A percentile compares a stretch with the other conserved stretches of the same genome.
phyloP scores from a whole-genome alignment of 345 rosid species.

The Corymbia maculata region DNA sequence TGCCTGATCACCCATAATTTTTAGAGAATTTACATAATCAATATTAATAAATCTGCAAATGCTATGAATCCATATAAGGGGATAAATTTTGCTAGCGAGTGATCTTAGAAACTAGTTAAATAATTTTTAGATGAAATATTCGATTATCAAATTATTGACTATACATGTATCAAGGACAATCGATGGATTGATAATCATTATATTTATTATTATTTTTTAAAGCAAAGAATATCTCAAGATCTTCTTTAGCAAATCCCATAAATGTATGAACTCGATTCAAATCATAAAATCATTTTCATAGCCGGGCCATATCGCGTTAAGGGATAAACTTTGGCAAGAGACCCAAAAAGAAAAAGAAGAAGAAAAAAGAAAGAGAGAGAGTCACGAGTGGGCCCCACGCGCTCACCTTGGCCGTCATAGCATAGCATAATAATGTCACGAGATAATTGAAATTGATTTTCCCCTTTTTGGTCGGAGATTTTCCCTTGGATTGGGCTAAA shows the following conservation, averaged over 20 bases:
- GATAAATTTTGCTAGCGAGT: not conserved
- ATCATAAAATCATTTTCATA: not conserved
- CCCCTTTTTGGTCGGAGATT: too few species aligned
- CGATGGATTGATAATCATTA: not conserved
- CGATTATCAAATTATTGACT: not conserved
- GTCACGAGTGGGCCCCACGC: not conserved
- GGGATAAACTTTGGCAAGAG: not conserved
- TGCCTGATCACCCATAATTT: too few species aligned
- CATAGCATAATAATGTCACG: not conserved
- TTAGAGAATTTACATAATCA: not conserved
- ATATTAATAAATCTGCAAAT: not conserved
- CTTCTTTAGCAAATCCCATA: not conserved
- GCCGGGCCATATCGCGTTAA: not conserved
- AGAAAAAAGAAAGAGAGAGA: not conserved
- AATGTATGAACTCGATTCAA: not conserved
- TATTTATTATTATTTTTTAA: not conserved
- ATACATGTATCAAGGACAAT: not conserved
- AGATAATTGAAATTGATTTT: not conserved
- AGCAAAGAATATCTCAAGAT: not conserved
- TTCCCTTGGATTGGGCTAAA: not conserved
- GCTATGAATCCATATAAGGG: too few species aligned
- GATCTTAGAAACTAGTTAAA: not conserved
- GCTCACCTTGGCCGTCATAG: not conserved
- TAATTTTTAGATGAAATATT: not conserved
- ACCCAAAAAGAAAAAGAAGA: not conserved